Evolutionary conservation across 2,329 filamentous ascomycete species (phyloP).

Genomic region (Bipolaris zeicola): DNA sequence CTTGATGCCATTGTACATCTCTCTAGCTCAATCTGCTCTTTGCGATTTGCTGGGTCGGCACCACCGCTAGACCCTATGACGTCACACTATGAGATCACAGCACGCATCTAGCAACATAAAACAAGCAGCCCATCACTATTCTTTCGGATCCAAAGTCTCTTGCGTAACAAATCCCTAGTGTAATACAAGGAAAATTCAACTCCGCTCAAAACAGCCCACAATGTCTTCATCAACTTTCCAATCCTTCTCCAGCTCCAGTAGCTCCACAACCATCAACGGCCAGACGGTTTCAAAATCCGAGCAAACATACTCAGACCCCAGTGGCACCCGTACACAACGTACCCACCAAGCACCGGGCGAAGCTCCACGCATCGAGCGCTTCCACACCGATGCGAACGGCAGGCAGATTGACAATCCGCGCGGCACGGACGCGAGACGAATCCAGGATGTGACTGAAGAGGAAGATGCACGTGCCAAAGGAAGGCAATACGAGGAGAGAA

Average conservation of each 20-base stretch:
- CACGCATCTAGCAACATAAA: neutral
- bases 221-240: conserved; percentile 30
- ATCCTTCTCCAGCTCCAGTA: conserved; percentile 34
- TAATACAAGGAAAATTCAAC: neutral
- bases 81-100: conserved; percentile 22
- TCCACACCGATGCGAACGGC: conserved; percentile 31
- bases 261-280: conserved; percentile 35
- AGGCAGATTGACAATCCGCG: conserved; percentile 20
- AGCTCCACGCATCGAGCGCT: conserved; percentile 31
- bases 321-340: conserved; percentile 35
- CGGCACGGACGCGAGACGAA: conserved; percentile 18
- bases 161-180: neutral
- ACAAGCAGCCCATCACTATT: neutral
- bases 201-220: conserved; percentile 6
- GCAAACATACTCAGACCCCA: conserved; percentile 33
- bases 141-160: neutral
- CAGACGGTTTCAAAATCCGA: conserved; percentile 34
- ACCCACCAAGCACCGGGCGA: conserved; percentile 37
- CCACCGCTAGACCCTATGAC: conserved; percentile 8
- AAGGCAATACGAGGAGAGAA: conserved; percentile 49
- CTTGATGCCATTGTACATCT: neutral
- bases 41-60: neutral
- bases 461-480: conserved; percentile 43
- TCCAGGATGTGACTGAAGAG: conserved; percentile 43
- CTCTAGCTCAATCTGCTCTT: too few relatives aligned